Conservation (phyloP, 345 rosid genomes). For the Tarenaya hassleriana region DNA sequence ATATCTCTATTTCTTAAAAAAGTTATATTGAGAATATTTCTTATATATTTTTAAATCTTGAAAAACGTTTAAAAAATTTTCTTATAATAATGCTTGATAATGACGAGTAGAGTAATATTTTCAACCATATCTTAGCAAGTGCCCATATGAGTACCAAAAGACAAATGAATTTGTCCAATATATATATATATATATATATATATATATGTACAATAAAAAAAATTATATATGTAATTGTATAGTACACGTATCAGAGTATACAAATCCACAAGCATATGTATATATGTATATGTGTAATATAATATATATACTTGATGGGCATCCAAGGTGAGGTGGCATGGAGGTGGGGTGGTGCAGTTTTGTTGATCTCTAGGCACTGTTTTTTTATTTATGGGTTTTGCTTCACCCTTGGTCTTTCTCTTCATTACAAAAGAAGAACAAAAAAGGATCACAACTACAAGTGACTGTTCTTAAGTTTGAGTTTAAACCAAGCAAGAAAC, state of each 20-base stretch:
- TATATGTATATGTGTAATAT: background rate
- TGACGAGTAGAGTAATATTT: too few species aligned
- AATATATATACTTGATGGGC: slow-evolving; percentile 22
- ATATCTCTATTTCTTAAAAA: too few species aligned
- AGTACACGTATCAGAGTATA: slow-evolving; percentile 1
- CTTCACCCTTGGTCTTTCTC: background rate
- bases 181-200: too few species aligned
- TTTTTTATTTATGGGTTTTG: slow-evolving; percentile 25
- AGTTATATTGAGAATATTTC: too few species aligned
- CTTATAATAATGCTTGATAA: too few species aligned
- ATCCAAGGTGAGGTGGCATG: slow-evolving; percentile 42
- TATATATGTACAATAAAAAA: too few species aligned
- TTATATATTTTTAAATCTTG: too few species aligned
- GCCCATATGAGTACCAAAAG: too few species aligned
- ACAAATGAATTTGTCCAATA: too few species aligned
- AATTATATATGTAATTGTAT: too few species aligned
- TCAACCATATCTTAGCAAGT: too few species aligned
- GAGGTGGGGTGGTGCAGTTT: slow-evolving; percentile 40
- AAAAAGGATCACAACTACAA: slow-evolving; percentile 2
- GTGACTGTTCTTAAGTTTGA: slow-evolving; percentile 34
- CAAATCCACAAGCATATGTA: background rate
- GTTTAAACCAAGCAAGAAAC: slow-evolving; percentile 52
- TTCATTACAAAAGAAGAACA: background rate
- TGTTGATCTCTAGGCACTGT: slow-evolving; percentile 68
- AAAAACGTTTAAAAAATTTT: too few species aligned